Percentiles rank a stretch among this genome's conserved stretches.
These are phyloP conservation scores for Xylaria arbuscula DNA, from an alignment of 2,329 filamentous ascomycete genomes.

Conservation along the genomic window DNA sequence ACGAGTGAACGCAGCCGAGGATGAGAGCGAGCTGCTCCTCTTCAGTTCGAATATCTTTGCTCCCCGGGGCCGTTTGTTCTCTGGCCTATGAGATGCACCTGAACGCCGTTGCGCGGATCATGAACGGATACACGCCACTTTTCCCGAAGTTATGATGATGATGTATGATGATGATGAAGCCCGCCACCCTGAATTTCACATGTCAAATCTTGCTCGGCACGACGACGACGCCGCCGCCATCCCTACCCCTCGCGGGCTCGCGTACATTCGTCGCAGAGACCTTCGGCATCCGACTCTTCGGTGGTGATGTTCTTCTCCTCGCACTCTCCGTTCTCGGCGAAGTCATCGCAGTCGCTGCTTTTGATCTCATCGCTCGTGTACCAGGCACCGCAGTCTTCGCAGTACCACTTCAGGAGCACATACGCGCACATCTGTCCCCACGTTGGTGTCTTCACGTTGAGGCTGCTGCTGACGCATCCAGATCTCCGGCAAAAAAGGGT, in stretches of 20 bases:
- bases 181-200: neutral
- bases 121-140: conserved; percentile 15
- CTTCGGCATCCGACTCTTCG: conserved; percentile 46
- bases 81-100: neutral
- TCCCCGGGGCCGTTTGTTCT: neutral
- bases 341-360: conserved; percentile 45
- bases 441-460: neutral
- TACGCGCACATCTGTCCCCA: conserved; percentile 46
- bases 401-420: conserved; percentile 50
- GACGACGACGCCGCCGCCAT: conserved; percentile 5
- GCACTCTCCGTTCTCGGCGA: conserved; percentile 41
- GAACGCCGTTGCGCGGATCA: conserved; percentile 16
- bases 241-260: conserved; percentile 39
- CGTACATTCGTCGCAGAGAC: conserved; percentile 48
- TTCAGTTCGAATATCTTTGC: neutral
- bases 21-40: conserved; percentile 4
- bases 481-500: conserved; percentile 35
- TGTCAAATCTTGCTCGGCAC: neutral
- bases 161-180: conserved; percentile 1
- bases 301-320: conserved; percentile 41
- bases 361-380: conserved; percentile 51
- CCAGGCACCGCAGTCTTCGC: conserved; percentile 50
- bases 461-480: conserved; percentile 22
- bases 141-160: neutral
- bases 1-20: conserved; percentile 1